Base-by-base conservation (phyloP, 2,329 filamentous ascomycete genomes). In the Pseudocercospora vitis region DNA sequence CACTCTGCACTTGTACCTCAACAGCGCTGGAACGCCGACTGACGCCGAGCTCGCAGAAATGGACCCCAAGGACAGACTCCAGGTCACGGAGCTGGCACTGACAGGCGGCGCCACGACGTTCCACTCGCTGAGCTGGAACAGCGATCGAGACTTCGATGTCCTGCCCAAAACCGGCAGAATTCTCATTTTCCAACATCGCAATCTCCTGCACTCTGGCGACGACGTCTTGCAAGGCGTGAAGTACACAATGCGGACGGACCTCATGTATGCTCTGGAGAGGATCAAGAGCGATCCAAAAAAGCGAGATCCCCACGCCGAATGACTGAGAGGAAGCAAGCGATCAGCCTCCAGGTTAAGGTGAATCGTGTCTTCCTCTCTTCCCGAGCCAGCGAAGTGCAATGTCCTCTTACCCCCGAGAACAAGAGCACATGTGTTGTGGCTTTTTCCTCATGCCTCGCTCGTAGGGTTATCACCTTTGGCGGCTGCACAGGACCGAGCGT, bases 81-180 rank as follows among this genome's bases (percentile, higher is more conserved):
- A 54, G 31, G 29, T 44, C 7, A 48, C 12, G n/a, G 31, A 52
- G 50, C 11, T 53, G 29, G 62, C 65, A 33, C 67, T 82, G n/a
- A 58, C 74, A 7, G 80, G 81, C 2, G 81, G 80, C 5, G 78
- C 80, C 7, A 83, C 81, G 3, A 78, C 75, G 0, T 83, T 83
- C 65, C 70, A 74, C 52, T 66, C 67, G 7, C 18, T 55, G 14
- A 52, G 45, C 5, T 63, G 59, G 19, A 59, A 68, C 33, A 68
- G 65, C 56, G 57, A 63, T 11, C 58, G 65, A 7, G 63, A 70
- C 14, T 62, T 75, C 4, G 70, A 79, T 52, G 72, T 82, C 0
- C 70, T 71, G 51, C 80, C 81, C 0, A 79, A 76, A 59, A 69
- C 69, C 2, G 81, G 81, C 0, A 73, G 78, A 2, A 71, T 81